A percentile compares a stretch with the other conserved stretches of the same genome.
Evolutionary conservation across 345 rosid species (phyloP).

Genomic region (Populus nigra): DNA sequence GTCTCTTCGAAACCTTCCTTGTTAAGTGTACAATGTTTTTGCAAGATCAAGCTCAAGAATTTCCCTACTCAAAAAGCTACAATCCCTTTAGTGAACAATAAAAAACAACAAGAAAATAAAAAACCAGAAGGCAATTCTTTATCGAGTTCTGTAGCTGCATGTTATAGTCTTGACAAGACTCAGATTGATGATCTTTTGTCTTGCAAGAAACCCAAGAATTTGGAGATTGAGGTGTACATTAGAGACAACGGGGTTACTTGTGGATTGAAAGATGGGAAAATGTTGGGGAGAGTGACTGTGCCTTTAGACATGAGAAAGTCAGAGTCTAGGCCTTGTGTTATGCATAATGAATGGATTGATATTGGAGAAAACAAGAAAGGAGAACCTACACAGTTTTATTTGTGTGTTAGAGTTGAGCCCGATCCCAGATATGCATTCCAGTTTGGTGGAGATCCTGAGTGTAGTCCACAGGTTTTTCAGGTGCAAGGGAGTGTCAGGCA

Average conservation of each 20-base stretch:
- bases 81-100: conserved; percentile 28
- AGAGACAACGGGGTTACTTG: conserved; percentile 40
- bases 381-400: conserved; percentile 43
- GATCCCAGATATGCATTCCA: conserved; percentile 89
- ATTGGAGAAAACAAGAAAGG: conserved; percentile 39
- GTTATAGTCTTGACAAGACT: conserved; percentile 53
- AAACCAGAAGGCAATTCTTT: conserved; percentile 13
- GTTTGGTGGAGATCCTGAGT: conserved; percentile 88
- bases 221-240: conserved; percentile 50
- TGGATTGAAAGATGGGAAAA: conserved; percentile 48
- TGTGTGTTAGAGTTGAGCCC: conserved; percentile 62
- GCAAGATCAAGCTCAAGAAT: conserved; percentile 59
- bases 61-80: conserved; percentile 48
- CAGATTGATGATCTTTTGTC: conserved; percentile 39
- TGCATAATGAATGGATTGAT: conserved; percentile 77
- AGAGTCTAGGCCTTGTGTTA: conserved; percentile 46
- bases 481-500: conserved; percentile 81
- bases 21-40: conserved; percentile 40
- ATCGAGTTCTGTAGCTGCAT: conserved; percentile 56
- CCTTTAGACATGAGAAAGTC: conserved; percentile 58
- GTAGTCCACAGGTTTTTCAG: conserved; percentile 93
- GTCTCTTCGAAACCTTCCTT: conserved; percentile 32
- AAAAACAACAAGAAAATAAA: conserved; percentile 18
- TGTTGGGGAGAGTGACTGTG: conserved; percentile 55
- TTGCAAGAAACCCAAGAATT: conserved; percentile 21